Percentiles rank a stretch among this genome's conserved stretches.
These are phyloP conservation scores for Corymbia maculata DNA, from an alignment of 345 rosid genomes.

Conservation along the genomic window DNA sequence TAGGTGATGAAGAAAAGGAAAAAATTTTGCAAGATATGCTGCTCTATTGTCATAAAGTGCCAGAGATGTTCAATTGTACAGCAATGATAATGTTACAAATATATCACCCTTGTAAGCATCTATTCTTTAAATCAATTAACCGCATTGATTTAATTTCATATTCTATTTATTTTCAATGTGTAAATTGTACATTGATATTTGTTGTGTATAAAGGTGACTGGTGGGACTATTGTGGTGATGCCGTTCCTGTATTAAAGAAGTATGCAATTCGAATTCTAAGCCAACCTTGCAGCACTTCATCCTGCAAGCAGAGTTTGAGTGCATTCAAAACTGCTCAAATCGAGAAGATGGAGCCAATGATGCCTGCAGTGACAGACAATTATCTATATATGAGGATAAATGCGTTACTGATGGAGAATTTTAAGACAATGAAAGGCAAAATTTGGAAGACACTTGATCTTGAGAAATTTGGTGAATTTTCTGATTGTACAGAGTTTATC, in stretches of 20 bases:
- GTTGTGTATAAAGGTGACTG: neutral
- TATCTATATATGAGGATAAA: neutral
- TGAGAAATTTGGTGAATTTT: neutral
- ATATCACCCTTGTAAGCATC: neutral
- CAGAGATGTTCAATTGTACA: neutral
- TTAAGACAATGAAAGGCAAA: neutral
- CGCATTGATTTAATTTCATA: neutral
- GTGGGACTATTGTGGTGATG: slow-evolving; percentile 1
- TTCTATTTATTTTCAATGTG: neutral
- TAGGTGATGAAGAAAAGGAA: too few relatives aligned
- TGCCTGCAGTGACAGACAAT: neutral
- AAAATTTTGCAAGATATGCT: neutral
- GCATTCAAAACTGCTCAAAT: neutral
- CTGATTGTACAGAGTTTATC: neutral
- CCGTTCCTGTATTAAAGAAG: neutral
- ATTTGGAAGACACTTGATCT: neutral
- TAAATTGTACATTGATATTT: neutral
- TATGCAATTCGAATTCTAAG: slow-evolving; percentile 2
- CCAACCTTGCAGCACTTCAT: slow-evolving; percentile 1
- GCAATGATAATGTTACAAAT: neutral
- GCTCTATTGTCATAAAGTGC: too few relatives aligned
- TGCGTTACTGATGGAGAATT: neutral
- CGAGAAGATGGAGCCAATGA: neutral
- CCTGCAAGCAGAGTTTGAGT: neutral
- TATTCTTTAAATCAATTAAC: neutral